Percentiles rank a stretch among this genome's conserved stretches.
phyloP scores from a whole-genome alignment of 1,139 yeast species.

The Hyphopichia khmerensis region DNA sequence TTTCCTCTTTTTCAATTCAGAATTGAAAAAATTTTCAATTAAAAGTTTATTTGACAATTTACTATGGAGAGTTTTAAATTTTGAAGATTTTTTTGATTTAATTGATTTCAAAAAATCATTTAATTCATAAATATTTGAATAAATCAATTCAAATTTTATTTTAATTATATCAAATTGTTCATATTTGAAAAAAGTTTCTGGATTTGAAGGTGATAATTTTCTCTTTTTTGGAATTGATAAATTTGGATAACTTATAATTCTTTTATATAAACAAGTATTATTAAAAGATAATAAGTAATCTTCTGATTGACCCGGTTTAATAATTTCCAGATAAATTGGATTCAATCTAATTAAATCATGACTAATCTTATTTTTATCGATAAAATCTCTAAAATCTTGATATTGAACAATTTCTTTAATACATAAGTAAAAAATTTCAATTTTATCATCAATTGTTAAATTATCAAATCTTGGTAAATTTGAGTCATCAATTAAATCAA shows the following conservation, averaged over 20 bases:
- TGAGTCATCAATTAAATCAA: slow-evolving; percentile 8
- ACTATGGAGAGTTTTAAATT: slow-evolving; percentile 12
- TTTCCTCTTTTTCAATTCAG: slow-evolving; percentile 41
- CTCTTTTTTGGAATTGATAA: slow-evolving; percentile 43
- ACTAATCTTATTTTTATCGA: slow-evolving; percentile 39
- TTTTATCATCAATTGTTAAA: slow-evolving; percentile 42
- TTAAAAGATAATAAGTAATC: slow-evolving; percentile 47
- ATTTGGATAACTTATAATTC: slow-evolving; percentile 30
- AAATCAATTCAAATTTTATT: slow-evolving; percentile 31
- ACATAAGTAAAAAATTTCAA: slow-evolving; percentile 44
- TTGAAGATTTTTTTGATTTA: slow-evolving; percentile 14
- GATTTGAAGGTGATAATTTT: slow-evolving; percentile 32
- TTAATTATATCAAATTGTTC: slow-evolving; percentile 31
- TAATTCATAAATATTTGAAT: slow-evolving; percentile 32
- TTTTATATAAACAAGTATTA: slow-evolving; percentile 41
- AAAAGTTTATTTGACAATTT: slow-evolving; percentile 20
- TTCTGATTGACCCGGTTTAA: slow-evolving; percentile 14
- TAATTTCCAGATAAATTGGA: slow-evolving; percentile 17
- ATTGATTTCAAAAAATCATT: slow-evolving; percentile 20
- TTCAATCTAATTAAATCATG: slow-evolving; percentile 30
- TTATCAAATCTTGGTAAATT: slow-evolving; percentile 28
- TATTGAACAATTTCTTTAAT: slow-evolving; percentile 37
- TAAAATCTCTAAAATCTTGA: slow-evolving; percentile 39
- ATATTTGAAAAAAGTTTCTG: slow-evolving; percentile 25
- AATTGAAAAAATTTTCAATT: slow-evolving; percentile 22